These are phyloP conservation scores for Tagetes patula DNA, from an alignment of 129 eudicot species.

Conservation along the genomic window DNA sequence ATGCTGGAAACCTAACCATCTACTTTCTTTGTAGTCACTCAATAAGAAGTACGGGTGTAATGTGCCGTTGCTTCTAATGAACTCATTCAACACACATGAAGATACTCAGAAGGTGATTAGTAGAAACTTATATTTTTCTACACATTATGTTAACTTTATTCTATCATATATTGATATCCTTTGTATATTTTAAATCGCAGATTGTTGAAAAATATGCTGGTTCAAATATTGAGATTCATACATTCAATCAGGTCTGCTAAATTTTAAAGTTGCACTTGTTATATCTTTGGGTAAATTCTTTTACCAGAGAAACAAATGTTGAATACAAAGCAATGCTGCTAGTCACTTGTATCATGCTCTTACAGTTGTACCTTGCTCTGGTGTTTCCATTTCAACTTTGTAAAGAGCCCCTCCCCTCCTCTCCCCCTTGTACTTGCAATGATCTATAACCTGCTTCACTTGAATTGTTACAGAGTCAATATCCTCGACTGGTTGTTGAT, in stretches of 20 bases:
- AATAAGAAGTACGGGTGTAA: slow-evolving; percentile 88
- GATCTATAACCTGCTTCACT: slow-evolving; percentile 12
- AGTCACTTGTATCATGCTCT: not conserved
- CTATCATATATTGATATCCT: slow-evolving; percentile 1
- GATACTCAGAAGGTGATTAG: slow-evolving; percentile 82
- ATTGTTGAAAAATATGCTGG: slow-evolving; percentile 82
- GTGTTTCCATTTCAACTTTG: not conserved
- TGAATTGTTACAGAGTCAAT: slow-evolving; percentile 66
- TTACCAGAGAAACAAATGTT: slow-evolving; percentile 10
- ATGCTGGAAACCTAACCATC: slow-evolving; percentile 20
- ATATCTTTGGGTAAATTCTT: not conserved
- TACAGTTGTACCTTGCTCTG: not conserved
- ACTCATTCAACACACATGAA: slow-evolving; percentile 99
- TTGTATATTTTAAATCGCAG: slow-evolving; percentile 33
- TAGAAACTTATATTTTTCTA: not conserved
- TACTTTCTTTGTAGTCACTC: slow-evolving; percentile 53
- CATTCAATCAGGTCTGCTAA: slow-evolving; percentile 82
- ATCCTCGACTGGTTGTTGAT: slow-evolving; percentile 90
- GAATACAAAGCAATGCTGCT: slow-evolving; percentile 1
- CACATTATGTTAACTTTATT: not conserved
- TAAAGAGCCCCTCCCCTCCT: not conserved
- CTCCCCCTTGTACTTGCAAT: slow-evolving; percentile 1
- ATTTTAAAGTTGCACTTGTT: not conserved
- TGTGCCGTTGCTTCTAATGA: slow-evolving; percentile 93
- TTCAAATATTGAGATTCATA: slow-evolving; percentile 79